Base-by-base conservation (phyloP, 768 basidiomycete genomes). In the Kwoniella bestiolae region DNA sequence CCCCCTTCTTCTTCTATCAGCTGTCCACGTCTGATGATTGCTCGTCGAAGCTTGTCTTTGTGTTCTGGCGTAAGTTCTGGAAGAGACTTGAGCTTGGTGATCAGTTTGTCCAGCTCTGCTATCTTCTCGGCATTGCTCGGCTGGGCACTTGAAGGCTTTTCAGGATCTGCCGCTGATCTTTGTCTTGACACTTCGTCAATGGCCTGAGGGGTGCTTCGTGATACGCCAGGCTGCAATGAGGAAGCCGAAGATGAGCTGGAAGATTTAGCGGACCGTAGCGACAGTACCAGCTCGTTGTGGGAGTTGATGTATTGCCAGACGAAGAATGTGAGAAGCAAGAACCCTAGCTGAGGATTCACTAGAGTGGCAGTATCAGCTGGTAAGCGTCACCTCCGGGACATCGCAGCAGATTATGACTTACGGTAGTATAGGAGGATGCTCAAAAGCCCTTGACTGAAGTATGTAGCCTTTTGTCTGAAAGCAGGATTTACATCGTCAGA, bases 401-500 rank as follows among this genome's bases (percentile, higher is more conserved):
- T n/a, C n/a, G n/a, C n/a, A n/a, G n/a, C n/a, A n/a, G n/a, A n/a
- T n/a, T n/a, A n/a, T n/a, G n/a, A 65, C 74, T 64, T 31, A 70
- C 73, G 45, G 41, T 67, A 64, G 50, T 65, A 72, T 5, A 72
- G 46, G 50, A 75, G 21, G 3, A 66, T 32, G 34, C 69, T 60
- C 8, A 75, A 34, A 21, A 75, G n/a, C n/a, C 60, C 71, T 60
- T 75, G 74, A 26, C 55, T 59, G 14, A 70, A 61, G 51, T 58
- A 69, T 0, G 63, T 70, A 2, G 74, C 74, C 63, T 72, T 75
- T 50, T 72, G 69, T 7, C 74, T 75, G 56, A 3, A 29, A 12
- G n/a, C n/a, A n/a, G n/a, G n/a, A n/a, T n/a, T 11, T 23, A 18
- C 18, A 31, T 8, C 31, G 51, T 28, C 29, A 26, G 21, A 23